Evolutionary conservation across 495 filamentous ascomycete genomes (phyloP), one percentile per base, ranked within the genome.

Genomic region (Immersiella caudata): DNA sequence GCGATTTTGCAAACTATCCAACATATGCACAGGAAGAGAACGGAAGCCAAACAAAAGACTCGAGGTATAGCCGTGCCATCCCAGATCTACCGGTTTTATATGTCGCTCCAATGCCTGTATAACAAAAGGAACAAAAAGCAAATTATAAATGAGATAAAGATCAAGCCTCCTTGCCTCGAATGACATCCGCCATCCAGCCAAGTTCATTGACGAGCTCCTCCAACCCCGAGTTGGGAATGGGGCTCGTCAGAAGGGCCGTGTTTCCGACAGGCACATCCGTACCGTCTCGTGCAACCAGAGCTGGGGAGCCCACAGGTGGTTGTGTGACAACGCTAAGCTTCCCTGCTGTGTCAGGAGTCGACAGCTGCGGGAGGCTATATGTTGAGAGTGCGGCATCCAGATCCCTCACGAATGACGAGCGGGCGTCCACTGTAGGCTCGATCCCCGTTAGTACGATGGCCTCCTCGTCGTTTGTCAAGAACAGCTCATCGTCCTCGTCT

Each of bases 161-260:
- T 73, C 50, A 76, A 26, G 70, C 64, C 26, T 61, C 70, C 57
- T 71, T 78, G 33, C 54, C 70, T 21, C 72, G 70, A 62, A 82
- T 80, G 26, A 77, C 70, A 52, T 76, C 71, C n/a, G 76, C 79
- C 77, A 83, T 79, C 81, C 80, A 84, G 27, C 79, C 78, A 67
- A 82, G 61, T 68, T 83, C 81, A 52, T 52, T 78, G 18, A 82
- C 74, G 21, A 84, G 61, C 33, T 83, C 80, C 16, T 79, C 77
- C 36, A 83, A 67, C 20, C 79, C 78, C 2, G 77, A 68, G 54
- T 80, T 76, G 8, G 79, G 73, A 11, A 74, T 73, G 16, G 76
- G 76, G 22, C 74, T 76, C 46, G 66, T 63, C 18, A 78, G 72
- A 60, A 79, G 67, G 50, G 64, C 61, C 4, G 70, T 73, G 8